A percentile compares a stretch with the other conserved stretches of the same genome.
Evolutionary conservation across 495 filamentous ascomycete species (phyloP).

Genomic region (Massariosphaeria phaeospora): DNA sequence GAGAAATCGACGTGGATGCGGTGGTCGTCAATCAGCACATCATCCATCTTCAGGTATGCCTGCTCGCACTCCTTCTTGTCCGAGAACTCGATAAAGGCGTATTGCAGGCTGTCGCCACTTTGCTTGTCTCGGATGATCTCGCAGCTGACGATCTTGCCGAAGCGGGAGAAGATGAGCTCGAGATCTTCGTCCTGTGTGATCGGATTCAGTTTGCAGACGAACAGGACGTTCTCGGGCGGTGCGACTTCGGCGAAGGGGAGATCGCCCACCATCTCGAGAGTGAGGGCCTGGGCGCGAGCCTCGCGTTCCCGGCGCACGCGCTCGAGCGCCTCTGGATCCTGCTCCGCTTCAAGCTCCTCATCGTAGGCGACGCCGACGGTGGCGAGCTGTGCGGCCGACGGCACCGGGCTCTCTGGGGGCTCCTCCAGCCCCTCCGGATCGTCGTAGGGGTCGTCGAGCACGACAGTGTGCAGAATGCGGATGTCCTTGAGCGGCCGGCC

Average conservation of each 20-base stretch:
- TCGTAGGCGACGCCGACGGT: slow-evolving; percentile 90
- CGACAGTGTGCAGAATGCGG: slow-evolving; percentile 80
- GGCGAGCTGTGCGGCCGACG: slow-evolving; percentile 77
- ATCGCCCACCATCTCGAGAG: slow-evolving; percentile 96
- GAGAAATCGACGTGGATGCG: slow-evolving; percentile 98
- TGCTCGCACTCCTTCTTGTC: slow-evolving; percentile 88
- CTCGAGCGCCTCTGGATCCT: slow-evolving; percentile 73
- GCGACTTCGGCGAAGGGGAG: slow-evolving; percentile 97
- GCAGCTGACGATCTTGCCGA: slow-evolving; percentile 90
- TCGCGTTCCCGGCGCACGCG: slow-evolving; percentile 80
- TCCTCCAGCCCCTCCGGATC: slow-evolving; percentile 72
- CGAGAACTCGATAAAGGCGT: slow-evolving; percentile 96
- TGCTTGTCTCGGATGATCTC: slow-evolving; percentile 94
- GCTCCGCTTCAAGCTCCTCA: slow-evolving; percentile 70
- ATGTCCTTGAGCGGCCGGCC: slow-evolving; percentile 87
- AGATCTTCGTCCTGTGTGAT: slow-evolving; percentile 95
- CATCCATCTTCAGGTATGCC: slow-evolving; percentile 98
- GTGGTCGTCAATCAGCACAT: slow-evolving; percentile 92
- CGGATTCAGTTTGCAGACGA: slow-evolving; percentile 97
- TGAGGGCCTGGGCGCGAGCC: slow-evolving; percentile 88
- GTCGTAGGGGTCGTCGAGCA: slow-evolving; percentile 83
- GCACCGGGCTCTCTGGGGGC: slow-evolving; percentile 74
- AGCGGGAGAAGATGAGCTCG: slow-evolving; percentile 92
- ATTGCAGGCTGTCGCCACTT: slow-evolving; percentile 91
- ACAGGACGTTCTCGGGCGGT: slow-evolving; percentile 93